Evolutionary conservation across 208 protist genomes (phyloP), one percentile per base, ranked within the genome.

Genomic region (Blastocrithidia nonstop): DNA sequence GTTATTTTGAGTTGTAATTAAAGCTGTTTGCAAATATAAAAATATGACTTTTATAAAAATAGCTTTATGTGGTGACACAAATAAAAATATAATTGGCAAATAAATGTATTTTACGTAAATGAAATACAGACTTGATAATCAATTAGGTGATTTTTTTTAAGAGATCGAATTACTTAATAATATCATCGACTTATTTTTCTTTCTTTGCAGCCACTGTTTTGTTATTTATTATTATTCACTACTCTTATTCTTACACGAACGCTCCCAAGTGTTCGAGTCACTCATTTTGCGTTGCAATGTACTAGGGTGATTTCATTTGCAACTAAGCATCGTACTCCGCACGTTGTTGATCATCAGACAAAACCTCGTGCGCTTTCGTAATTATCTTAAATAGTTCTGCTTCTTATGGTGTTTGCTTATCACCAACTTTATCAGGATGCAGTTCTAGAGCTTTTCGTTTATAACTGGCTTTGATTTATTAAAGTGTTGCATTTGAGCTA

Each of bases 341-440:
- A 11, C 77, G 65, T 45, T 72, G 46, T 26, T 57, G 51, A 0
- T 60, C 24, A 50, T 93, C 84, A 5, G 52, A 66, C 13, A 93
- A 60, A 32, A 84, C 61, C 57, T 93, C 84, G 42, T 93, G 33
- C 9, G 84, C 84, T 50, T 90, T 88, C 6, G 84, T 93, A 57
- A 93, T 84, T 19, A 81, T 54, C 54, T 90, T 88, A 50, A 93
- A 93, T 20, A 90, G 56, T 48, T 88, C 77, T 36, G 69, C 66
- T 61, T 93, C 84, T 39, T 94, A 81, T 26, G 61, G 44, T 13
- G 68, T 82, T 45, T 87, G 75, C 16, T 52, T 45, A 1, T 61
- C 42, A 8, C 71, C 77, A 4, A 69, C 73, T 21, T 66, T 51
- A 54, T 94, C 86, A 6, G 86, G 86, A 48, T 94, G 86, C 39